phyloP scores from a whole-genome alignment of 192 early-diverging fungal species.

The Dimargaris xerosporica region DNA sequence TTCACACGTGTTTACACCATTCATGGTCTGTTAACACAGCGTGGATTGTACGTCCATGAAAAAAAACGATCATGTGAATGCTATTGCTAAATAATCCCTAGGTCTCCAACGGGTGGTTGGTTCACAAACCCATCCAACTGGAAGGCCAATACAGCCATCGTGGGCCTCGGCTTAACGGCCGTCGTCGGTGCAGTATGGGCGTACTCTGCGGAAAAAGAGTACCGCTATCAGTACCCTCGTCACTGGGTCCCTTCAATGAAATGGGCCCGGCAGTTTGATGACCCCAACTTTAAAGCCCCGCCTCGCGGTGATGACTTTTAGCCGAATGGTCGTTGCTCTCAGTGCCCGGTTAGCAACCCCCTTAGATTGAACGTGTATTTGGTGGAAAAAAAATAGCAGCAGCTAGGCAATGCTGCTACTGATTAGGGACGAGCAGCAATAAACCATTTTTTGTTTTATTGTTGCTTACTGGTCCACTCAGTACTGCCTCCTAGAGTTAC shows the following conservation, averaged over 20 bases:
- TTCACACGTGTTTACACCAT: no score
- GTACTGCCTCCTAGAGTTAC: no score
- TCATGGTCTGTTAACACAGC: no score
- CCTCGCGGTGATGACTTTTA: slow-evolving; percentile 11
- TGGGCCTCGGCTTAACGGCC: slow-evolving; percentile 21
- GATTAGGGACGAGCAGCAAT: no score
- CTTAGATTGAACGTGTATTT: no score
- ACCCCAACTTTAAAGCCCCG: slow-evolving; percentile 13
- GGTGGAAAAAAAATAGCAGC: no score
- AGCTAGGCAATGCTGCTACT: no score
- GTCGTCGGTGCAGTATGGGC: slow-evolving; percentile 33
- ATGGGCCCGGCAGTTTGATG: slow-evolving; percentile 33
- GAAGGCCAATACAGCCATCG: slow-evolving; percentile 27
- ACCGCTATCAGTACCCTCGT: slow-evolving; percentile 28
- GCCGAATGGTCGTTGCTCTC: neutral
- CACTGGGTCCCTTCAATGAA: slow-evolving; percentile 35
- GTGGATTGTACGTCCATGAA: no score
- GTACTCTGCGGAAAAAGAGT: slow-evolving; percentile 33
- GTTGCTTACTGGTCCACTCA: no score
- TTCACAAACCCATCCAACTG: slow-evolving; percentile 44
- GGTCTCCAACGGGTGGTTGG: slow-evolving; percentile 36
- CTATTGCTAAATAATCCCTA: neutral
- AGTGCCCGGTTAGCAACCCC: no score
- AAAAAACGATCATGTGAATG: no score
- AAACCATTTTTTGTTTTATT: no score